Percentiles rank a stretch among this genome's conserved stretches.
Conservation (phyloP, 345 rosid genomes). For the Barbarea vulgaris region DNA sequence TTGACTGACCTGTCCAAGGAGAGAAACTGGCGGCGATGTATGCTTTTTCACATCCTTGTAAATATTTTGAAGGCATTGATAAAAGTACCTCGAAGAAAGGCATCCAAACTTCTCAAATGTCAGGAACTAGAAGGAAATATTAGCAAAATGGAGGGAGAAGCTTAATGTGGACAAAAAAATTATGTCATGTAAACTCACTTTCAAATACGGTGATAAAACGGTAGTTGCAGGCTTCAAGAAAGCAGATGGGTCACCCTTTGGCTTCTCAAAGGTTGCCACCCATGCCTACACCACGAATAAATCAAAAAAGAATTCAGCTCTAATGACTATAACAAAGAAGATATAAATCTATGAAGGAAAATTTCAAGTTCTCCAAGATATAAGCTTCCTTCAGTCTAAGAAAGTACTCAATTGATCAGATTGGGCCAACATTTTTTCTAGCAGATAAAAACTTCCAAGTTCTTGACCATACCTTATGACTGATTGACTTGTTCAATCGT, state of each 20-base stretch:
- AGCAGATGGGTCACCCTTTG: slow-evolving; percentile 94
- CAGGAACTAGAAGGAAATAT: neutral
- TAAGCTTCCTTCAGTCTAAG: neutral
- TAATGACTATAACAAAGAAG: neutral
- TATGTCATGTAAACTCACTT: slow-evolving; percentile 56
- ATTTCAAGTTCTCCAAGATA: neutral
- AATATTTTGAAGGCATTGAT: slow-evolving; percentile 70
- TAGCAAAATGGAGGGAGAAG: neutral
- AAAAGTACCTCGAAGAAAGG: slow-evolving; percentile 93
- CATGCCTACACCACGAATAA: slow-evolving; percentile 56
- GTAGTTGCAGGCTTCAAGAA: slow-evolving; percentile 86
- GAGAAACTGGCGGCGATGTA: slow-evolving; percentile 92
- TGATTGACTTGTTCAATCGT: slow-evolving; percentile 62
- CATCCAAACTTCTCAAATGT: slow-evolving; percentile 85
- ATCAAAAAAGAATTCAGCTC: neutral
- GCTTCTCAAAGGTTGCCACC: slow-evolving; percentile 97
- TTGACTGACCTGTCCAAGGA: slow-evolving; percentile 77
- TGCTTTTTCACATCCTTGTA: slow-evolving; percentile 68
- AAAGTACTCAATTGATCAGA: neutral
- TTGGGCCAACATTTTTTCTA: neutral
- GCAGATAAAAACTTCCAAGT: neutral
- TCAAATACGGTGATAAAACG: slow-evolving; percentile 85
- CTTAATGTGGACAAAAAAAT: neutral
- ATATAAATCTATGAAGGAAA: neutral
- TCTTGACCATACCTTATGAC: slow-evolving; percentile 55